These are phyloP conservation scores for Linderniella brevidens DNA, from an alignment of 257 asterid genomes.

Conservation along the genomic window DNA sequence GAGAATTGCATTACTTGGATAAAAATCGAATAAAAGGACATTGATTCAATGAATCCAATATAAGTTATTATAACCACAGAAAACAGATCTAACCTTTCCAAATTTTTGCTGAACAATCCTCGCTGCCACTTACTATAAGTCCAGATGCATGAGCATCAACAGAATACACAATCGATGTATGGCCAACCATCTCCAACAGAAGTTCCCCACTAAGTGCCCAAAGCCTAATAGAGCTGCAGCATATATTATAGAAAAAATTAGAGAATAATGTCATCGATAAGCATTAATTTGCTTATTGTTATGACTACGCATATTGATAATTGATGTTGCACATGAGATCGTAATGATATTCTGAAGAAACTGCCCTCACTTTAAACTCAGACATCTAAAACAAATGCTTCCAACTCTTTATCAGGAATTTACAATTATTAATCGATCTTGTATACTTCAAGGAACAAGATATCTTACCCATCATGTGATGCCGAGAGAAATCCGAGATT, in stretches of 20 bases:
- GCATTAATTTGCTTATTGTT: no score
- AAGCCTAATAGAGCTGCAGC: slow-evolving; percentile 66
- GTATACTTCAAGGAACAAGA: slow-evolving; percentile 5
- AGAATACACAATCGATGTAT: slow-evolving; percentile 79
- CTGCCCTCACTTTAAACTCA: no score
- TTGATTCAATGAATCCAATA: slow-evolving; percentile 5
- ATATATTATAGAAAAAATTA: slow-evolving; percentile 15
- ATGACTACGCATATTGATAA: no score
- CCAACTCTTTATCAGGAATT: background rate
- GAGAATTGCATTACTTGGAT: no score
- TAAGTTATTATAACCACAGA: slow-evolving; percentile 3
- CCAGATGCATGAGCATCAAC: slow-evolving; percentile 85
- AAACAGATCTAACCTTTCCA: slow-evolving; percentile 67
- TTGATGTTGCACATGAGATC: no score
- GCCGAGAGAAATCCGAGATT: slow-evolving; percentile 80
- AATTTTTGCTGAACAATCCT: slow-evolving; percentile 80
- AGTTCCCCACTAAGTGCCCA: slow-evolving; percentile 83
- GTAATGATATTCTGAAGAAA: no score
- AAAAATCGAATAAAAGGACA: background rate
- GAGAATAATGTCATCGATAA: slow-evolving; percentile 3
- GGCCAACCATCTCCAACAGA: slow-evolving; percentile 95
- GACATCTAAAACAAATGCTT: no score
- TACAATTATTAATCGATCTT: background rate
- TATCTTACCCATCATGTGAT: slow-evolving; percentile 87
- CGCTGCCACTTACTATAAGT: slow-evolving; percentile 88